Percentiles rank a stretch among this genome's conserved stretches.
Evolutionary conservation across 805 yeast genomes (phyloP).

Genomic region (Nakazawaea peltata): DNA sequence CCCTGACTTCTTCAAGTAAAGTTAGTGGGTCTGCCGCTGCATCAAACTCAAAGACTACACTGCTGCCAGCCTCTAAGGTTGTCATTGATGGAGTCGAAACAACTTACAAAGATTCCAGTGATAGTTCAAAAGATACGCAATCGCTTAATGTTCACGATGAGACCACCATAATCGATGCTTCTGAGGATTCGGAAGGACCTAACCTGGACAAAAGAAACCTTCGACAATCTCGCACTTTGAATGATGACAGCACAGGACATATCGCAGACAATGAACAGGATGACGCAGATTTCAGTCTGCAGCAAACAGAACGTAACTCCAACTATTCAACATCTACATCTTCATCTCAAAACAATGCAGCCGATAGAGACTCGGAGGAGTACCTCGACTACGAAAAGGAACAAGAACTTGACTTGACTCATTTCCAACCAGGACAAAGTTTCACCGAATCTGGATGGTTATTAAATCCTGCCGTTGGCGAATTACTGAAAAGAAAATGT

Average conservation of each 20-base stretch:
- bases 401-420: conserved; percentile 48
- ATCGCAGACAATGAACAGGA: conserved; percentile 6
- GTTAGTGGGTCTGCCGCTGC: no score
- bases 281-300: conserved; percentile 7
- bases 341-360: no score
- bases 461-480: conserved; percentile 43
- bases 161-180: conserved; percentile 14
- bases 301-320: conserved; percentile 6
- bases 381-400: conserved; percentile 14
- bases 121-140: conserved; percentile 23
- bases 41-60: no score
- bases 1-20: no score
- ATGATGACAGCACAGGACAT: conserved; percentile 7
- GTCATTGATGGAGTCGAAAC: no score
- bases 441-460: conserved; percentile 60
- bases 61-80: no score
- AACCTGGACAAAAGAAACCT: background rate
- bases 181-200: conserved; percentile 11
- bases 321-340: conserved; percentile 8
- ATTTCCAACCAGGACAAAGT: conserved; percentile 65
- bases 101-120: conserved; percentile 25
- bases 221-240: conserved; percentile 4
- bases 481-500: conserved; percentile 65
- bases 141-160: conserved; percentile 15
- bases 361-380: background rate